Evolutionary conservation across 495 filamentous ascomycete genomes (phyloP).

Genomic region (Pyronema omphalodes): DNA sequence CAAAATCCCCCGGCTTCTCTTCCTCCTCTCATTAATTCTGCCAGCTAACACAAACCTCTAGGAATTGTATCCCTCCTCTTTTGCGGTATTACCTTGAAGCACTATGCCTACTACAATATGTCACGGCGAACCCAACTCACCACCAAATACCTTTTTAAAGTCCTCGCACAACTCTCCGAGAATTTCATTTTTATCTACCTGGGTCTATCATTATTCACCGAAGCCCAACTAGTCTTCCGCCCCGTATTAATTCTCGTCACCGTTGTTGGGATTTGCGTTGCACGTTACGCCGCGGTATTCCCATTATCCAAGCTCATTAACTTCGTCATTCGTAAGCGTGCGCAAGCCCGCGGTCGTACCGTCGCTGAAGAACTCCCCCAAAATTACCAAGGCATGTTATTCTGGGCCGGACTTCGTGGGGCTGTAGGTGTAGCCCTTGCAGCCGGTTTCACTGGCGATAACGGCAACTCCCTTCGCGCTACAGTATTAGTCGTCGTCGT

Average conservation of each 20-base stretch:
- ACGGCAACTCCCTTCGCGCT: constrained; percentile 60
- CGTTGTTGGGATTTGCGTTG: constrained; percentile 74
- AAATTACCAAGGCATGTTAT: constrained; percentile 90
- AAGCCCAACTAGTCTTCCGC: constrained; percentile 70
- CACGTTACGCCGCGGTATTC: constrained; percentile 85
- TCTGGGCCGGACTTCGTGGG: constrained; percentile 92
- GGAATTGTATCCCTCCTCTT: constrained; percentile 94
- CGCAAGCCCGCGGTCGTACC: constrained; percentile 56
- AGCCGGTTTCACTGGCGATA: constrained; percentile 63
- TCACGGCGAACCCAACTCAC: constrained; percentile 91
- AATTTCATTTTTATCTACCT: constrained; percentile 99
- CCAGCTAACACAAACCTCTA: constrained; percentile 23
- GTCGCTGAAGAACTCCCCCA: constrained; percentile 79
- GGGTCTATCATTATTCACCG: constrained; percentile 82
- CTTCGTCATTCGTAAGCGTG: constrained; percentile 82
- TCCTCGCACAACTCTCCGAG: constrained; percentile 85
- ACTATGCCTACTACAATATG: constrained; percentile 99
- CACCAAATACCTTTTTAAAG: constrained; percentile 93
- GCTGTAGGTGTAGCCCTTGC: constrained; percentile 92
- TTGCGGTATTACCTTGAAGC: constrained; percentile 94
- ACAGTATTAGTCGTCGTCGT: constrained; percentile 95
- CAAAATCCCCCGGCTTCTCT: neutral
- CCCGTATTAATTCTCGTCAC: constrained; percentile 91
- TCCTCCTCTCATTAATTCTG: neutral
- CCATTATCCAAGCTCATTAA: constrained; percentile 81